Evolutionary conservation across 208 protist species (phyloP).

Genomic region (Vickermania spadyakhi): DNA sequence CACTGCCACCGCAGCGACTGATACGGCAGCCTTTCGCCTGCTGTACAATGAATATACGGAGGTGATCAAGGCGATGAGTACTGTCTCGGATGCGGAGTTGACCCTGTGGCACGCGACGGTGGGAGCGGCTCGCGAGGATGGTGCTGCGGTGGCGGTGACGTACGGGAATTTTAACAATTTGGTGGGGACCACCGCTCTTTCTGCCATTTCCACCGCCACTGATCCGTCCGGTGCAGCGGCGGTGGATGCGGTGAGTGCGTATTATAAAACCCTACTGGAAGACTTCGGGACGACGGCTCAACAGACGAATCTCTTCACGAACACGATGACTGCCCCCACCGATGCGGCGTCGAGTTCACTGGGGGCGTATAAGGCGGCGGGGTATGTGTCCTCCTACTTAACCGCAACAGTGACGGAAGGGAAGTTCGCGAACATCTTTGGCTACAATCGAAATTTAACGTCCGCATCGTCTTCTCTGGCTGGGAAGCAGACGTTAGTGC

Average conservation of each 20-base stretch:
- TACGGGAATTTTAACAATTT: slow-evolving; percentile 1
- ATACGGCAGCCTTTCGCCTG: background rate
- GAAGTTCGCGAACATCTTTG: slow-evolving; percentile 1
- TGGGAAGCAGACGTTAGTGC: background rate
- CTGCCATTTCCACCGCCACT: background rate
- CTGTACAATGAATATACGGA: background rate
- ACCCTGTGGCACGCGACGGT: slow-evolving; percentile 4
- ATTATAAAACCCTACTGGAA: background rate
- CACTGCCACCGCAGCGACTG: background rate
- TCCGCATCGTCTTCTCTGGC: background rate
- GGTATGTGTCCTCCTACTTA: background rate
- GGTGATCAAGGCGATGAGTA: background rate
- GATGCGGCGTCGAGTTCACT: background rate
- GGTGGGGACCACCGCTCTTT: background rate
- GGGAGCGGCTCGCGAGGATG: background rate
- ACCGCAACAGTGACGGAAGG: background rate
- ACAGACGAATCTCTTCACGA: background rate
- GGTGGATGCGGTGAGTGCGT: background rate
- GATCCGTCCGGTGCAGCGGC: background rate
- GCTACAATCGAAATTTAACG: slow-evolving; percentile 1
- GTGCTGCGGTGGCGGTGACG: background rate
- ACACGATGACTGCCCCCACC: background rate
- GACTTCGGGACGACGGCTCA: background rate
- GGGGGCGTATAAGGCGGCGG: background rate
- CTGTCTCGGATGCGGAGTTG: background rate